A percentile compares a stretch with the other conserved stretches of the same genome.
Conservation (phyloP, 2,329 filamentous ascomycete species). For the Diatrype stigma region DNA sequence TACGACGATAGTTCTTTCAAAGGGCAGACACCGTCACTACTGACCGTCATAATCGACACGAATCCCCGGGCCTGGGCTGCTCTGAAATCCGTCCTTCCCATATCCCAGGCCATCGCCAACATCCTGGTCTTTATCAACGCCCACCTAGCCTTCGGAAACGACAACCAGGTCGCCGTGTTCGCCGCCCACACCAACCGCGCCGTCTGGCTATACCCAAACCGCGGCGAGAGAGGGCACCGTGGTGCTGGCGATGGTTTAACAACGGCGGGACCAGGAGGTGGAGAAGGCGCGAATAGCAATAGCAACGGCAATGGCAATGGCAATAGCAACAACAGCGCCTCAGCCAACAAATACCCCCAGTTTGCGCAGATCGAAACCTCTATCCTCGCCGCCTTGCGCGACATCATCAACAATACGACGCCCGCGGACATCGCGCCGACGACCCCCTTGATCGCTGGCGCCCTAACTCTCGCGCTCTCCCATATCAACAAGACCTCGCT, state of each 20-base stretch:
- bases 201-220: conserved; percentile 77
- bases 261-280: conserved; percentile 12
- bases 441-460: conserved; percentile 85
- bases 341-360: conserved; percentile 87
- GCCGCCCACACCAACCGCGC: conserved; percentile 85
- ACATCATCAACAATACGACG: conserved; percentile 68
- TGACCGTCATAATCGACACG: conserved; percentile 89
- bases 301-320: too few relatives aligned
- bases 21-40: conserved; percentile 69
- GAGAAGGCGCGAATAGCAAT: conserved; percentile 21
- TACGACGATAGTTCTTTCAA: conserved; percentile 49
- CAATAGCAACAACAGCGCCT: too few relatives aligned
- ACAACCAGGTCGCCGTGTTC: conserved; percentile 87
- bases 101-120: conserved; percentile 80
- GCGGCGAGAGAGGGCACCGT: conserved; percentile 10
- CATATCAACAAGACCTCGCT: conserved; percentile 84
- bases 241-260: conserved; percentile 20
- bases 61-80: conserved; percentile 93
- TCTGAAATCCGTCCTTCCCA: conserved; percentile 67
- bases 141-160: conserved; percentile 88
- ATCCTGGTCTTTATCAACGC: conserved; percentile 96
- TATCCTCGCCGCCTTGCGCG: conserved; percentile 68
- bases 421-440: conserved; percentile 62
- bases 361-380: conserved; percentile 84
- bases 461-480: conserved; percentile 81